Base-by-base conservation (phyloP, 495 filamentous ascomycete species). In the Cercophora scortea region DNA sequence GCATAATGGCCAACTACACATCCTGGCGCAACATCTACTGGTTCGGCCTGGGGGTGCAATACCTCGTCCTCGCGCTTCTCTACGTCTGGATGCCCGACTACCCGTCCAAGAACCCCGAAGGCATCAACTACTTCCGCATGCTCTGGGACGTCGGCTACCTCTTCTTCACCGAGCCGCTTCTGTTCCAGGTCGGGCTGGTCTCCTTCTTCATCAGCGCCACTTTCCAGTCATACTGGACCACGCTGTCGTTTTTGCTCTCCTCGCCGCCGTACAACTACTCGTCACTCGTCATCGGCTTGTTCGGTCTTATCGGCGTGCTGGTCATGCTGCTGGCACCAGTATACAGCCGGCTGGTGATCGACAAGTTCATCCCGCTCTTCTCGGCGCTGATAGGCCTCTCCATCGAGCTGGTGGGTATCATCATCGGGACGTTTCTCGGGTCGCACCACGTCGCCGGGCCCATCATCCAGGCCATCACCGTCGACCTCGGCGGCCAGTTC, bases 61-160 rank as follows among this genome's bases (percentile, higher is more conserved):
- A 76, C 57, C 54, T 81, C n/a, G 85, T 92, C 52, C 74, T 85
- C 53, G 55, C 61, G 4, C 63, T 84, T 3, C 75, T 92, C 8
- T 93, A 80, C 73, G 50, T 85, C 38, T 88, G 80, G 62, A 84
- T 94, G 80, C 87, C 87, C 0, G 87, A 90, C 61, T 94, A 92
- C 61, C 89, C 89, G 0, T 70, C 76, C 32, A 84, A 85, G 25
- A 91, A 89, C 63, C 83, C 80, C 0, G 69, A 63, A 3, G 79
- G 76, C 0, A 59, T 83, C 16, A 79, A 79, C 45, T 94, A 94
- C 66, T 75, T 81, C 59, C 69, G 74, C 1, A 80, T 89, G 63
- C 74, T 92, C 4, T 77, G 69, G 55, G 74, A 71, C 18, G 88
- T 92, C n/a, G 55, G 78, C 16, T 52, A 69, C 7, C 75, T 92